phyloP scores from a whole-genome alignment of 768 basidiomycete genomes.

The Boletus sp. region DNA sequence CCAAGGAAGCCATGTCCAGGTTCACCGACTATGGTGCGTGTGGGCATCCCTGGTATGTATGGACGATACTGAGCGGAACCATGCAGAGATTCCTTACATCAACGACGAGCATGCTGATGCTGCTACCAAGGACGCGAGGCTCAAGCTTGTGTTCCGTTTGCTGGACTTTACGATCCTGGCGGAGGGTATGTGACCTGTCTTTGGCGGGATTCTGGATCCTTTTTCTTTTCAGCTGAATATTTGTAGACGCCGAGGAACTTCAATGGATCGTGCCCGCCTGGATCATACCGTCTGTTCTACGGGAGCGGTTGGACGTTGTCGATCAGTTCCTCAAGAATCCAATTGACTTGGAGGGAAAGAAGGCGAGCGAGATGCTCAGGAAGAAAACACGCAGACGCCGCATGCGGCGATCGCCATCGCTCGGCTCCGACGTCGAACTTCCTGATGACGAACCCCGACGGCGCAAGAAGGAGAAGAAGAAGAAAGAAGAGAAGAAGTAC shows the following conservation, averaged over 20 bases:
- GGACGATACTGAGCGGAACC: background rate
- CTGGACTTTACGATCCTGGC: slow-evolving; percentile 64
- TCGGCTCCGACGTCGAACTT: slow-evolving; percentile 41
- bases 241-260: slow-evolving; percentile 60
- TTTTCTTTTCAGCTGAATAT: slow-evolving; percentile 1
- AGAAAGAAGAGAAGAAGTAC: slow-evolving; percentile 69
- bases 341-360: slow-evolving; percentile 76
- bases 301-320: slow-evolving; percentile 70
- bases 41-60: background rate
- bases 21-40: slow-evolving; percentile 74
- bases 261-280: slow-evolving; percentile 83
- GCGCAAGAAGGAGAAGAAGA: slow-evolving; percentile 47
- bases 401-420: slow-evolving; percentile 45
- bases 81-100: slow-evolving; percentile 70
- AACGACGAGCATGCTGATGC: slow-evolving; percentile 74
- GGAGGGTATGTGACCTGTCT: slow-evolving; percentile 49
- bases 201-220: background rate
- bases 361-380: slow-evolving; percentile 63
- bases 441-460: slow-evolving; percentile 34
- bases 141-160: slow-evolving; percentile 84
- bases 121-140: slow-evolving; percentile 68
- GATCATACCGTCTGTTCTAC: slow-evolving; percentile 64
- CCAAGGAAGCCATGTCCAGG: slow-evolving; percentile 64
- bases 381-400: slow-evolving; percentile 59
- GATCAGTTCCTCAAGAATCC: slow-evolving; percentile 80